These are phyloP conservation scores for Dillenia turbinata DNA, from an alignment of 164 flowering plant species.

Conservation along the genomic window DNA sequence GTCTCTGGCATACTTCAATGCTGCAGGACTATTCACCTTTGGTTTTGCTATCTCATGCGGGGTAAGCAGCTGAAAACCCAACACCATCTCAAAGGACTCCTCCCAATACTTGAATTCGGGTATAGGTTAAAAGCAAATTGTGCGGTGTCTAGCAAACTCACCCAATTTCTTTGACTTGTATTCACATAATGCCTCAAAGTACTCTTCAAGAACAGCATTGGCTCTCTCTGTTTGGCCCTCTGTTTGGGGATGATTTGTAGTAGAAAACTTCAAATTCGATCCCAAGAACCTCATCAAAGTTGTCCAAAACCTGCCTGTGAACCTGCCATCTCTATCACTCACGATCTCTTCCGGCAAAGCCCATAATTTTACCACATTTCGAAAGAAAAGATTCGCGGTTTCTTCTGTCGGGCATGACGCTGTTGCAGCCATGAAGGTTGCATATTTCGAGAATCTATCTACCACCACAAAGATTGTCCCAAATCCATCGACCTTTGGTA, in stretches of 20 bases:
- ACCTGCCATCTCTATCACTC: background rate
- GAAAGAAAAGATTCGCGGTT: conserved; percentile 1
- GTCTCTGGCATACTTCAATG: background rate
- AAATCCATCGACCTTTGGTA: conserved; percentile 1
- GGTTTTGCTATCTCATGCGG: background rate
- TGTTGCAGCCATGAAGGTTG: too few relatives aligned
- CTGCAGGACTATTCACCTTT: background rate
- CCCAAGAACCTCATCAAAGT: conserved; percentile 3
- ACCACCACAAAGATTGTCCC: conserved; percentile 4
- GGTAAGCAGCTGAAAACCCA: background rate
- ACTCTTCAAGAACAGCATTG: conserved; percentile 8
- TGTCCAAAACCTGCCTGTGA: conserved; percentile 8
- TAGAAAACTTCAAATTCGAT: conserved; percentile 6
- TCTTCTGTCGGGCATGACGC: too few relatives aligned
- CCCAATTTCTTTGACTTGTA: conserved; percentile 1
- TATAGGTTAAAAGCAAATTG: conserved; percentile 11
- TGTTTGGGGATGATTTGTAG: conserved; percentile 6
- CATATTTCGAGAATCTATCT: conserved; percentile 3
- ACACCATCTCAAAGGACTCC: conserved; percentile 11
- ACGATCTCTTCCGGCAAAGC: conserved; percentile 7
- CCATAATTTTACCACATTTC: conserved; percentile 9
- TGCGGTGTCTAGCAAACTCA: background rate
- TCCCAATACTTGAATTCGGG: background rate
- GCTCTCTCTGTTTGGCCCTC: conserved; percentile 9
- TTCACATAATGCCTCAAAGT: conserved; percentile 13